These are phyloP conservation scores for Hericium alpestre DNA, from an alignment of 768 basidiomycete genomes.

Conservation along the genomic window DNA sequence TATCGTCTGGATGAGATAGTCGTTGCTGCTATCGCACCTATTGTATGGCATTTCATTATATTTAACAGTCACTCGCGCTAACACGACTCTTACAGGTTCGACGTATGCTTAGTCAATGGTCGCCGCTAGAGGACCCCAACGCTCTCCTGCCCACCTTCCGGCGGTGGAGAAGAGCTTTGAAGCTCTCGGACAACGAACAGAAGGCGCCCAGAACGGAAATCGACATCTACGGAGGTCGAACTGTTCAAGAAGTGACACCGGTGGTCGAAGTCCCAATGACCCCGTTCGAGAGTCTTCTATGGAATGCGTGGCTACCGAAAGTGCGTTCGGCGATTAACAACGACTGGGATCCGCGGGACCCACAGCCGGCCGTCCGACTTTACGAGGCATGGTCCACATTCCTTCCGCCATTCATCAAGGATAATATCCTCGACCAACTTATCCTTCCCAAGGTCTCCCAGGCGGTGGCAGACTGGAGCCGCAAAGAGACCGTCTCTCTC, in stretches of 20 bases:
- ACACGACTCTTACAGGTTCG: conserved; percentile 36
- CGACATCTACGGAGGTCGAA: conserved; percentile 45
- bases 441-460: conserved; percentile 86
- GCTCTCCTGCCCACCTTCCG: conserved; percentile 55
- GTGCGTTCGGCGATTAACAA: conserved; percentile 93
- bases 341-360: conserved; percentile 73
- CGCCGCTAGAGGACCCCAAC: conserved; percentile 71
- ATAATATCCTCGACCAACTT: conserved; percentile 93
- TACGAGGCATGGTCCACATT: conserved; percentile 85
- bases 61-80: neutral
- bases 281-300: conserved; percentile 86
- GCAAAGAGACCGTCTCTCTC: conserved; percentile 46
- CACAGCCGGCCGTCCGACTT: conserved; percentile 67
- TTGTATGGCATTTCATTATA: conserved; percentile 27
- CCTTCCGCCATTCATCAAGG: conserved; percentile 82
- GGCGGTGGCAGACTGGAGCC: conserved; percentile 78
- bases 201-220: conserved; percentile 32
- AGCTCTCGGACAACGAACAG: conserved; percentile 40
- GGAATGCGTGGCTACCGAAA: conserved; percentile 92
- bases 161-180: conserved; percentile 59
- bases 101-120: conserved; percentile 66
- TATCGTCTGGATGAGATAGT: conserved; percentile 86
- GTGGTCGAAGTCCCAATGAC: conserved; percentile 66
- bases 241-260: conserved; percentile 19
- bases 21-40: conserved; percentile 82